Base-by-base conservation (phyloP, 257 asterid species). In the Gentiana straminea region DNA sequence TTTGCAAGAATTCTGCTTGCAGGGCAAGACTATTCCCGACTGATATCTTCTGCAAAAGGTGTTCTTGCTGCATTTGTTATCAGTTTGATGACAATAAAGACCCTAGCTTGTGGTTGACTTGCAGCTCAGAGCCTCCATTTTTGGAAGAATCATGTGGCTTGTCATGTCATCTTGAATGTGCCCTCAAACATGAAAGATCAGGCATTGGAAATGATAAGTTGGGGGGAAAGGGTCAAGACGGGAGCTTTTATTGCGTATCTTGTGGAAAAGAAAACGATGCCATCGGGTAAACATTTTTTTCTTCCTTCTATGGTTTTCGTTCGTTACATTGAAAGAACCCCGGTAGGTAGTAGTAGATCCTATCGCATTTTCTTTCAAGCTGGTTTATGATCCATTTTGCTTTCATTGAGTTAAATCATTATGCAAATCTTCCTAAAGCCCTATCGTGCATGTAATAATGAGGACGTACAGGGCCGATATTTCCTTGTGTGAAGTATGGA, bases 91-190 rank as follows among this genome's bases (percentile, higher is more conserved):
- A 91, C 65, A 91, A 91, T 57, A 91, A 91, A 77, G 98, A 91
- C 72, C 98, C 98, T 7, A 78, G 95, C 69, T 78, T 87, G 53
- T 91, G 98, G 98, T 70, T 91, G 51, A 63, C 65, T 72, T 91
- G 98, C 86, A 76, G 67, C 73, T 83, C 98, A 4, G 98, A 91
- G 46, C 82, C 81, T 66, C 98, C 98, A 2, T 84, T 77, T 70
- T 68, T 54, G 64, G 89, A 86, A 5, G 66, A 68, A 60, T 81
- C 95, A 6, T 91, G 98, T 65, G 91, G 95, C 59, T 75, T 84
- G 84, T 91, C 98, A n/a, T 83, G 96, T 67, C 98, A 91, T 71
- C 96, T 91, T 44, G 98, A 91, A 51, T 91, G 98, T 61, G 95
- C 98, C 59, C 67, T 91, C 47, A 65, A 58, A 52, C 84, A 83